Evolutionary conservation across 2,329 filamentous ascomycete species (phyloP).

Genomic region (Septoria linicola): DNA sequence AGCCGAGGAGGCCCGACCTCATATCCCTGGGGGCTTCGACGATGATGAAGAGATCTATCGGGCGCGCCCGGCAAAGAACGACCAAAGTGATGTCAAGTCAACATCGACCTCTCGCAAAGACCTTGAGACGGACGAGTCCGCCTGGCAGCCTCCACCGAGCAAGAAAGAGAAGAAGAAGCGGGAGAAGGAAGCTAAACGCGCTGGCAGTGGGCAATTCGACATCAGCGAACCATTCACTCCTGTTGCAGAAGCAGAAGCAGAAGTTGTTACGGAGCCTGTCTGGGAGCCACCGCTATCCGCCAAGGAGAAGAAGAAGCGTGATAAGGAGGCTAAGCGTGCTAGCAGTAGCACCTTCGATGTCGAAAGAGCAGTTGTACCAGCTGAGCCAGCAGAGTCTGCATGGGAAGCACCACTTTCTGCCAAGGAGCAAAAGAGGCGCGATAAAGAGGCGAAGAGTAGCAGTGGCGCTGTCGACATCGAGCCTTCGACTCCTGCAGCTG

Average conservation of each 20-base stretch:
- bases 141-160: conserved; percentile 35
- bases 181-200: conserved; percentile 42
- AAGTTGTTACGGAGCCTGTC: background rate
- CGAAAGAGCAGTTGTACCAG: conserved; percentile 14
- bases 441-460: conserved; percentile 42
- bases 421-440: conserved; percentile 46
- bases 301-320: conserved; percentile 30
- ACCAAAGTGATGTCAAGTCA: background rate
- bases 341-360: conserved; percentile 13
- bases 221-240: conserved; percentile 21
- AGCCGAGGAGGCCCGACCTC: conserved; percentile 46
- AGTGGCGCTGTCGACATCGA: conserved; percentile 17
- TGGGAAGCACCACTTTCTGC: conserved; percentile 38
- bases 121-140: conserved; percentile 19
- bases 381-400: conserved; percentile 23
- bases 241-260: background rate
- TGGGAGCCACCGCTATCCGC: conserved; percentile 4
- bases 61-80: background rate
- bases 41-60: conserved; percentile 33
- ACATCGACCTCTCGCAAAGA: conserved; percentile 7
- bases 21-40: conserved; percentile 63
- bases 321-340: conserved; percentile 42
- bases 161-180: conserved; percentile 37
- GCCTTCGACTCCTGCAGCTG: conserved; percentile 14
- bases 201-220: conserved; percentile 18